A percentile compares a stretch with the other conserved stretches of the same genome.
Conservation (phyloP, 2,329 filamentous ascomycete genomes). For the Talaromyces funiculosus region DNA sequence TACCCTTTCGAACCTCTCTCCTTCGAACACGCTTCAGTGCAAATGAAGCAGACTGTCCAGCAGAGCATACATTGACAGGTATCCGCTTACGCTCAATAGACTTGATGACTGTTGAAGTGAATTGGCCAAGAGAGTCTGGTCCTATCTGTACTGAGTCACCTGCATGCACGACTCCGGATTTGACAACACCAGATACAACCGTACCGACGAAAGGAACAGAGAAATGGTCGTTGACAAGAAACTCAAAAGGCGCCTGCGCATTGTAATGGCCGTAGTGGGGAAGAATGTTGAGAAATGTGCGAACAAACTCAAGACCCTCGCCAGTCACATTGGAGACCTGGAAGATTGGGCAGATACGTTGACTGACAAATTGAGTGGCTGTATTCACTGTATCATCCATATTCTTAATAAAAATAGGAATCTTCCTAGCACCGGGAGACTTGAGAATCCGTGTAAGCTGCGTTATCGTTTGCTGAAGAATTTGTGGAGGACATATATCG, state of each 20-base stretch:
- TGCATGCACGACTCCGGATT: slow-evolving; percentile 76
- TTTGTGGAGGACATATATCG: slow-evolving; percentile 94
- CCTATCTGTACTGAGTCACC: slow-evolving; percentile 88
- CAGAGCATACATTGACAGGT: slow-evolving; percentile 76
- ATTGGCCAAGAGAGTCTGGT: slow-evolving; percentile 84
- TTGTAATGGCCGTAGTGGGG: slow-evolving; percentile 94
- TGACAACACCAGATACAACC: slow-evolving; percentile 90
- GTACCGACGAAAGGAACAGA: slow-evolving; percentile 96
- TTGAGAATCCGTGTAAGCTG: slow-evolving; percentile 92
- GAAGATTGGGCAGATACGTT: slow-evolving; percentile 94
- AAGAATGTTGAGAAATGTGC: slow-evolving; percentile 89
- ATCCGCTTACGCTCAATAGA: slow-evolving; percentile 95
- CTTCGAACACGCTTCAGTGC: slow-evolving; percentile 80
- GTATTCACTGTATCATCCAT: slow-evolving; percentile 91
- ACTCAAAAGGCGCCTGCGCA: slow-evolving; percentile 80
- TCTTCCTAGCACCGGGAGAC: slow-evolving; percentile 87
- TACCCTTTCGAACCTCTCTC: slow-evolving; percentile 93
- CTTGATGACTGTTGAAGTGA: slow-evolving; percentile 77
- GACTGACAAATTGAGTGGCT: slow-evolving; percentile 89
- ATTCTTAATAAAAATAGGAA: slow-evolving; percentile 90
- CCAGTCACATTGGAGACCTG: slow-evolving; percentile 98
- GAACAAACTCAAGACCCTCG: slow-evolving; percentile 80
- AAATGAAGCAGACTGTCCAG: slow-evolving; percentile 89
- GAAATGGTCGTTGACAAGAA: slow-evolving; percentile 95
- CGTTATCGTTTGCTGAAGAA: slow-evolving; percentile 84